These are phyloP conservation scores for Mimosa pudica DNA, from an alignment of 306 rosid genomes.

Conservation along the genomic window DNA sequence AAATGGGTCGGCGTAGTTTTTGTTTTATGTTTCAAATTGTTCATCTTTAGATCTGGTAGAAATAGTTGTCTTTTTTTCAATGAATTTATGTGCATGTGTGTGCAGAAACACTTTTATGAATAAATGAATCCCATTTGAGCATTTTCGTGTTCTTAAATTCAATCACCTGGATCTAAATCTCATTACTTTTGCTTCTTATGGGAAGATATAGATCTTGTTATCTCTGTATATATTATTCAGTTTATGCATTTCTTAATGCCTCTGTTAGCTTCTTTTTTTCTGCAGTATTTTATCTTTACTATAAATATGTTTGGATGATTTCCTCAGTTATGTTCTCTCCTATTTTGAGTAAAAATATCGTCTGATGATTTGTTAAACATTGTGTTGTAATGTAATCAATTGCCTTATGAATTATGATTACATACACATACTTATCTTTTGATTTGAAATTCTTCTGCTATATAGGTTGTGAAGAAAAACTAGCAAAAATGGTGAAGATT, in stretches of 20 bases:
- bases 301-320: background rate
- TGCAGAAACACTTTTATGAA: constrained; percentile 1
- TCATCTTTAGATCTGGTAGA: constrained; percentile 47
- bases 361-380: constrained; percentile 9
- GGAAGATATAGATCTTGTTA: constrained; percentile 45
- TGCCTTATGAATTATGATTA: background rate
- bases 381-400: constrained; percentile 7
- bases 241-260: background rate
- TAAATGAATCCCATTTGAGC: background rate
- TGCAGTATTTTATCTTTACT: background rate
- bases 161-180: constrained; percentile 28
- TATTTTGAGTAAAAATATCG: background rate
- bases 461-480: constrained; percentile 41
- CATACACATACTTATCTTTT: background rate
- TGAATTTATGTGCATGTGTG: constrained; percentile 14
- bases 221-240: background rate
- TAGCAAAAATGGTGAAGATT: constrained; percentile 81
- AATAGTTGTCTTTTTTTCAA: constrained; percentile 4
- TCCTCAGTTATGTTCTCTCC: constrained; percentile 9
- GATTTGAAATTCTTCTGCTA: constrained; percentile 9
- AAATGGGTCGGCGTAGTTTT: background rate
- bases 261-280: background rate
- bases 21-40: constrained; percentile 9
- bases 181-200: background rate
- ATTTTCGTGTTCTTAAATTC: constrained; percentile 4